Percentiles rank a stretch among this genome's conserved stretches.
Evolutionary conservation across 108 stramenopile species (phyloP).

Genomic region (Cafeteria roenbergensis): DNA sequence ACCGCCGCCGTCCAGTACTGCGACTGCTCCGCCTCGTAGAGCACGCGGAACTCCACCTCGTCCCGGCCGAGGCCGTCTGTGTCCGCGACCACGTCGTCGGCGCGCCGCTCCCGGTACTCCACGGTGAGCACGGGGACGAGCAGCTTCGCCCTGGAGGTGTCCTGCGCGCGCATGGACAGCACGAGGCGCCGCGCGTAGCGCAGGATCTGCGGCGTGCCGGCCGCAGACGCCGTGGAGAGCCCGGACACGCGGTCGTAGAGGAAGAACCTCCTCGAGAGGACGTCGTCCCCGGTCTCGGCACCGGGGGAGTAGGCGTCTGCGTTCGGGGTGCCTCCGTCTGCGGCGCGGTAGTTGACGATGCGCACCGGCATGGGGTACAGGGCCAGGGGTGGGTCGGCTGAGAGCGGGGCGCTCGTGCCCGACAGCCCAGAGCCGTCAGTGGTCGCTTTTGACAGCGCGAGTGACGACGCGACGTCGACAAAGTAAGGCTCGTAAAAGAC

Average conservation of each 20-base stretch:
- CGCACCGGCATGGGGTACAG: too few species aligned
- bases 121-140: slow-evolving; percentile 49
- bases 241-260: slow-evolving; percentile 47
- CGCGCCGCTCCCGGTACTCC: slow-evolving; percentile 39
- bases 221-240: neutral
- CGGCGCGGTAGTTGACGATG: too few species aligned
- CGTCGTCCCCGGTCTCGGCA: slow-evolving; percentile 48
- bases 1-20: slow-evolving; percentile 40
- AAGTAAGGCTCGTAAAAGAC: too few species aligned
- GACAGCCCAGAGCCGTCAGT: too few species aligned
- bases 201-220: slow-evolving; percentile 36
- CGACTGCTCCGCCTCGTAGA: slow-evolving; percentile 45
- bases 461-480: too few species aligned
- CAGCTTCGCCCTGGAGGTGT: slow-evolving; percentile 33
- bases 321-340: too few species aligned
- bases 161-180: slow-evolving; percentile 30
- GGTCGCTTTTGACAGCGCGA: too few species aligned
- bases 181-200: slow-evolving; percentile 47
- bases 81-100: slow-evolving; percentile 19
- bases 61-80: slow-evolving; percentile 6
- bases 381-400: too few species aligned
- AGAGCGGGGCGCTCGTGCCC: too few species aligned
- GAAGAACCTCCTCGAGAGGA: slow-evolving; percentile 55
- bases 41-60: slow-evolving; percentile 34
- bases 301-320: too few species aligned